These are phyloP conservation scores for Boletus rubescentipes DNA, from an alignment of 768 basidiomycete species.

Conservation along the genomic window DNA sequence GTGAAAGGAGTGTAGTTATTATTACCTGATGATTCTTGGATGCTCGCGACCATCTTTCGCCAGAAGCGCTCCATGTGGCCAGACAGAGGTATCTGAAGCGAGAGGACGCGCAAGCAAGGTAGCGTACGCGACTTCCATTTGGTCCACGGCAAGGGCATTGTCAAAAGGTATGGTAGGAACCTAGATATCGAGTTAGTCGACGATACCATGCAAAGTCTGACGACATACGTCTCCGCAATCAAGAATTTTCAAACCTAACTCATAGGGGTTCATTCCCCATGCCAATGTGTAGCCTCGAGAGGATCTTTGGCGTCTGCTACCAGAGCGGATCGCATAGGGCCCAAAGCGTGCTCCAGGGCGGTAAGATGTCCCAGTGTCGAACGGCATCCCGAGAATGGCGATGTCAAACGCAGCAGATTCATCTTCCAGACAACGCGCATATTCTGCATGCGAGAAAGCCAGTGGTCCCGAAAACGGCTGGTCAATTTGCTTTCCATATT, in stretches of 20 bases:
- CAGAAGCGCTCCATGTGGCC: conserved; percentile 32
- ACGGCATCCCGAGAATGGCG: conserved; percentile 78
- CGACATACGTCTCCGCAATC: conserved; percentile 79
- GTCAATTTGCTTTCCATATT: conserved; percentile 76
- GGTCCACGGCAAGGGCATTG: conserved; percentile 78
- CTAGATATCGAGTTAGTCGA: conserved; percentile 33
- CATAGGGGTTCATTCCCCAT: conserved; percentile 72
- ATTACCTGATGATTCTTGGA: conserved; percentile 69
- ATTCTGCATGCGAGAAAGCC: conserved; percentile 81
- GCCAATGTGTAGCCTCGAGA: conserved; percentile 64
- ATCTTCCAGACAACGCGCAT: conserved; percentile 33
- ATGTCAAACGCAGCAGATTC: conserved; percentile 44
- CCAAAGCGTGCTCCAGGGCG: conserved; percentile 81
- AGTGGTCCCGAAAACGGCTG: conserved; percentile 77
- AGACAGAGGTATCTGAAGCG: conserved; percentile 21
- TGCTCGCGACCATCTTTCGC: conserved; percentile 62
- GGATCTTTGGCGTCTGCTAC: conserved; percentile 64
- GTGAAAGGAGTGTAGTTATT: background rate
- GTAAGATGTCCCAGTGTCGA: conserved; percentile 63
- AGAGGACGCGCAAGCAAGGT: conserved; percentile 65
- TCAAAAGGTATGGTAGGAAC: conserved; percentile 80
- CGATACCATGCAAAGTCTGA: background rate
- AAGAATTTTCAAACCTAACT: conserved; percentile 54
- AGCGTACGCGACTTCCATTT: conserved; percentile 84
- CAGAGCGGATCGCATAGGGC: conserved; percentile 80